Base-by-base conservation (phyloP, 345 rosid genomes). In the Schrenkiella parvula region DNA sequence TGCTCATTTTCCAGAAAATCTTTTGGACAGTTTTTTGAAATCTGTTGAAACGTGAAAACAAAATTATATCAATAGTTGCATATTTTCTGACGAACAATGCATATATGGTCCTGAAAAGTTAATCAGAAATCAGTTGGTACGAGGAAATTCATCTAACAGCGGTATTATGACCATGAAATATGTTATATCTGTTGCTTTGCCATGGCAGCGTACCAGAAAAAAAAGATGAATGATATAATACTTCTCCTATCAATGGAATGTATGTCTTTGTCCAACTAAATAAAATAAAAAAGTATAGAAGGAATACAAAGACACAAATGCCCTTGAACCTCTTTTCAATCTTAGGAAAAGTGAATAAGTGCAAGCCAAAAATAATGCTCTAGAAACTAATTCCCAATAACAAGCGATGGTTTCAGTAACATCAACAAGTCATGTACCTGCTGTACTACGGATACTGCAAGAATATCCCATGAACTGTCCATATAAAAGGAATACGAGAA, bases 401-500 rank as follows among this genome's bases (percentile, higher is more conserved):
- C 34, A 72, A 54, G 6, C 6, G 34, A 67, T 39, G 38, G 28
- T 22, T 51, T 41, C 41, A 61, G 23, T 58, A 62, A 62, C 42
- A 42, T 70, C 71, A 62, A 61, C 37, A 37, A 70, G 59, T 25
- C n/a, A 32, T 34, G 48, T 71, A 93, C 98, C 98, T 93, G 96
- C 34, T 87, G 86, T 25, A 91, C 65, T 64, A 91, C 88, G 55
- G 91, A 82, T 78, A 91, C 79, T 29, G 92, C 91, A 44, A 87
- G 93, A 76, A 87, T 81, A 75, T 84, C 87, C 98, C 98, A 91
- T 11, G 96, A 82, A 81, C 64, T 83, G 79, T 90, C 93, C 87
- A 85, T 78, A 73, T 81, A 68, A 39, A 87, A 80, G 76, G 84
- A 85, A 76, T 84, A 88, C 19, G 77, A 66, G 72, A 93, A 85